Conservation (phyloP, 768 basidiomycete species). For the Rhodotorula graminis region DNA sequence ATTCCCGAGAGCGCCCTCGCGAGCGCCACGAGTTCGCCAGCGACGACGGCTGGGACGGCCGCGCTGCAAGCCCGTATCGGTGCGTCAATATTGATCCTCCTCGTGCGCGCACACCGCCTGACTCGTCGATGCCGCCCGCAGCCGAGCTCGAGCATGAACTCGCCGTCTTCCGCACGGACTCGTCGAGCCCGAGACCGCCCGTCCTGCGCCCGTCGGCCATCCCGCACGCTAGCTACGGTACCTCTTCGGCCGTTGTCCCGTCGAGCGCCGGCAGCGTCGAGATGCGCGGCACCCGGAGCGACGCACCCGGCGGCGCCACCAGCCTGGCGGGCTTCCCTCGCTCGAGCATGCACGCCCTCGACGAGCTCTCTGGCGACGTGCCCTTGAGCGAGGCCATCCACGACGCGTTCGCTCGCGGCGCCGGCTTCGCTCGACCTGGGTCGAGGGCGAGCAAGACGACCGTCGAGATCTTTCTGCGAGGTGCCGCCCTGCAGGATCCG, state of each 20-base stretch:
- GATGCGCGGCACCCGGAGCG: background rate
- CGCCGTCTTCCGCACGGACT: background rate
- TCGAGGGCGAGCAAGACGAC: background rate
- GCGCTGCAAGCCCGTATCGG: background rate
- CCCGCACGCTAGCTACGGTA: background rate
- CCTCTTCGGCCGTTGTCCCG: background rate
- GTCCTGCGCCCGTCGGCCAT: background rate
- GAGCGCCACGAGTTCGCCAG: background rate
- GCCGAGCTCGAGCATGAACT: conserved; percentile 3
- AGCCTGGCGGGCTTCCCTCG: background rate
- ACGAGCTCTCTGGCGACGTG: background rate
- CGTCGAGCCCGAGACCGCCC: too few species aligned
- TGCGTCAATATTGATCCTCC: background rate
- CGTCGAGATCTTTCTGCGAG: conserved; percentile 1
- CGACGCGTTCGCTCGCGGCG: background rate
- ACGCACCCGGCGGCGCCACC: background rate
- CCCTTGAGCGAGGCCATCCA: background rate
- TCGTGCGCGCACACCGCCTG: too few species aligned
- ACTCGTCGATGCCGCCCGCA: background rate
- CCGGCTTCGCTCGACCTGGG: background rate
- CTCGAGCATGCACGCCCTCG: background rate
- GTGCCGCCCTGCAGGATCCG: background rate
- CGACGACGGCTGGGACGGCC: background rate
- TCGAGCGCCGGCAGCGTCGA: background rate
- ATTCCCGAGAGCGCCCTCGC: background rate